Evolutionary conservation across 768 basidiomycete species (phyloP).

Genomic region (Mycena crocata): DNA sequence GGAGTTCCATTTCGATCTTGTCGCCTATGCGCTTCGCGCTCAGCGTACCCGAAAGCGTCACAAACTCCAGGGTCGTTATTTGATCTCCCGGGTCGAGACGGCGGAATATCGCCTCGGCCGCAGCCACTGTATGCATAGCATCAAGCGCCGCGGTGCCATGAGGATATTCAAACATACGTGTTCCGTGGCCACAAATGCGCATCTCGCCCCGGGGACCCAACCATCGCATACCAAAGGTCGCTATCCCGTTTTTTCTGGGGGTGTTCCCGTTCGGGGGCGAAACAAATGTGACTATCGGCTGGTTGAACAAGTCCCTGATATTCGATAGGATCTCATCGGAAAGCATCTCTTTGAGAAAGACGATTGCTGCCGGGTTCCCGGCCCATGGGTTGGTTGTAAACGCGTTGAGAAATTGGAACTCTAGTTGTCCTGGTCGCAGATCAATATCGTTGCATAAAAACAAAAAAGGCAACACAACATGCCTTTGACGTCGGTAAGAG

Average conservation of each 20-base stretch:
- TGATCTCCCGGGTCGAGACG: background rate
- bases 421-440: background rate
- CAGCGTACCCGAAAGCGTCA: slow-evolving; percentile 15
- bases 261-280: background rate
- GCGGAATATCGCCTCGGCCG: slow-evolving; percentile 22
- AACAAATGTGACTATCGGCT: slow-evolving; percentile 19
- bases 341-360: slow-evolving; percentile 14
- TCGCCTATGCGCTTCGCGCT: slow-evolving; percentile 16
- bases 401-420: slow-evolving; percentile 9
- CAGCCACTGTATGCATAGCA: slow-evolving; percentile 9
- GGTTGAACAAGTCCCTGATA: slow-evolving; percentile 18
- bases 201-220: slow-evolving; percentile 19
- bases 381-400: slow-evolving; percentile 7
- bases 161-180: background rate
- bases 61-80: slow-evolving; percentile 15
- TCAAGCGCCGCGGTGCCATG: too few species aligned
- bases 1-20: slow-evolving; percentile 23
- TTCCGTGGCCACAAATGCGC: slow-evolving; percentile 27
- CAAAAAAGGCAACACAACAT: background rate
- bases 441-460: too few species aligned
- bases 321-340: slow-evolving; percentile 12
- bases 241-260: background rate
- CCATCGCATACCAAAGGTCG: slow-evolving; percentile 19
- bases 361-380: slow-evolving; percentile 22
- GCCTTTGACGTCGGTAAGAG: background rate